Base-by-base conservation (phyloP, 176 grass and related monocot genomes). In the Thalia dealbata region DNA sequence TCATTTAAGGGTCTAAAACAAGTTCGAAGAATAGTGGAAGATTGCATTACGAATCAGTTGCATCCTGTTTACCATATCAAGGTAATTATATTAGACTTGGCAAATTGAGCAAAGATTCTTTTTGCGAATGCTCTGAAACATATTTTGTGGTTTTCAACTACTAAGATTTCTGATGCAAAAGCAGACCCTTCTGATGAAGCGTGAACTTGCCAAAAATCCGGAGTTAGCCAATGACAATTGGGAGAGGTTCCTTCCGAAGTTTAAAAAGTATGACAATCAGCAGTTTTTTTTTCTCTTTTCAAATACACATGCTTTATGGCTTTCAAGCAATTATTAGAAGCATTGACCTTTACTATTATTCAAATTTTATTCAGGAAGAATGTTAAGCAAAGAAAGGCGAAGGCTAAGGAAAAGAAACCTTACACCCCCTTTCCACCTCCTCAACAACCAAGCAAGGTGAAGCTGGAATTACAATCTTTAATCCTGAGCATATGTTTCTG, bases 51-150 rank as follows among this genome's bases (percentile, higher is more conserved):
- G 67, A 97, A 97, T 41, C 68, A 79, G 62, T 73, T 88, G 87
- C 93, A 97, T 80, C 93, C 93, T 80, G 93, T 97, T 25, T 97
- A 92, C 77, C 89, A 97, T 74, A 88, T 97, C 74, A 97, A 97
- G 93, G 93, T 97, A 59, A 63, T 26, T 12, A 14, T 27, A 30
- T 50, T 71, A 21, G 67, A 26, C 23, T 21, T 21, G 12, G 48
- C 8, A 9, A 44, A 14, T 1, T 52, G 5, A 48, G 48, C 32
- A 18, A 72, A 19, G 21, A 52, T 1, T 26, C 13, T 72, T 72
- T 7, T 16, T 72, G 12, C 29, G 28, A 28, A 16, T 50, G 15
- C 23, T n/a, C 44, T 50, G 22, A 46, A 3, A 25, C 13, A 51
- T 63, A 64, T 48, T 10, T 45, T 35, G 81, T 30, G 50, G 7